Percentiles rank a stretch among this genome's conserved stretches.
phyloP scores from a whole-genome alignment of 257 asterid genomes.

The Hygrophila difformis region DNA sequence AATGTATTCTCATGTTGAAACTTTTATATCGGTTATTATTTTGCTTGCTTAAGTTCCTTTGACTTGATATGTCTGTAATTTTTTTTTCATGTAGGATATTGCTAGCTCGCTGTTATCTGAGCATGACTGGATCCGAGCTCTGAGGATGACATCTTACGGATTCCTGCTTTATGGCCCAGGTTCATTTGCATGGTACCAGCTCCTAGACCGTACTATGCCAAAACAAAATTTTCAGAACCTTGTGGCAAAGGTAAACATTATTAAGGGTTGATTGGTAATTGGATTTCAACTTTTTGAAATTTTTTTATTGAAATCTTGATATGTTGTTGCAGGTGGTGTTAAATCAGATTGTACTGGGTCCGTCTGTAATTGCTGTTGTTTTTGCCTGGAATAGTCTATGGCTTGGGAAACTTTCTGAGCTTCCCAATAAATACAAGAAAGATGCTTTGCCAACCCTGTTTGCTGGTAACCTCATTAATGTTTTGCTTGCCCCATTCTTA shows the following conservation, averaged over 20 bases:
- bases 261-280: no score
- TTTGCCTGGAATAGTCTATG: slow-evolving; percentile 94
- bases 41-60: slow-evolving; percentile 3
- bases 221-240: slow-evolving; percentile 53
- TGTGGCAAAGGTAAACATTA: slow-evolving; percentile 52
- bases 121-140: slow-evolving; percentile 78
- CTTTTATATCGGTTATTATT: not conserved
- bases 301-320: no score
- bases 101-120: slow-evolving; percentile 34
- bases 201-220: slow-evolving; percentile 73
- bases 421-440: slow-evolving; percentile 76
- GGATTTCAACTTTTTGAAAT: no score
- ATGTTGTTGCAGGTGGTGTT: slow-evolving; percentile 56
- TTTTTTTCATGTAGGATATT: slow-evolving; percentile 36
- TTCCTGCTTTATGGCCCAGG: slow-evolving; percentile 87
- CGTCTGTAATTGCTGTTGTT: slow-evolving; percentile 67
- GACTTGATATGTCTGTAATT: slow-evolving; percentile 3
- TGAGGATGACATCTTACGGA: slow-evolving; percentile 83
- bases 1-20: not conserved
- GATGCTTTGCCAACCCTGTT: slow-evolving; percentile 83
- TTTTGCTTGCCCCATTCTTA: not conserved
- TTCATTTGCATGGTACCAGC: slow-evolving; percentile 84
- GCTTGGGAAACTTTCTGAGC: slow-evolving; percentile 79
- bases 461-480: slow-evolving; percentile 38
- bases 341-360: slow-evolving; percentile 82